Percentiles rank a stretch among this genome's conserved stretches.
Evolutionary conservation across 2,329 filamentous ascomycete genomes (phyloP).

Genomic region (Cercospora sesami): DNA sequence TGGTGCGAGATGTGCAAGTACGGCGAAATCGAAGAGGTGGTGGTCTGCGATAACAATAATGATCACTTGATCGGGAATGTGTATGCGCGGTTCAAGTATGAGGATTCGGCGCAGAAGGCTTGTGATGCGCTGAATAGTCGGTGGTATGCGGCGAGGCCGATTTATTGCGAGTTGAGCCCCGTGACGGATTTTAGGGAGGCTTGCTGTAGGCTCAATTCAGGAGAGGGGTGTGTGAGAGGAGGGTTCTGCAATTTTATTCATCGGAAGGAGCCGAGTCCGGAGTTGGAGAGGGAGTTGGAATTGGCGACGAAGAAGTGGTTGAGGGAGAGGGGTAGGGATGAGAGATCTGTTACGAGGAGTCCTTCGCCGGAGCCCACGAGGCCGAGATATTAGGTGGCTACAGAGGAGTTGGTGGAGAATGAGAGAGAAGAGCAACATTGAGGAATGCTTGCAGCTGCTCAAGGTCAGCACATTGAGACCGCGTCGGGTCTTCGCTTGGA

Average conservation of each 20-base stretch:
- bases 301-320: constrained; percentile 96
- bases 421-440: neutral
- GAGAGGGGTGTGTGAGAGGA: constrained; percentile 91
- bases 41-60: constrained; percentile 99
- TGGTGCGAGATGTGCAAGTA: constrained; percentile 99
- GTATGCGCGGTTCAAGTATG: constrained; percentile 99
- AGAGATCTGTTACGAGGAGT: constrained; percentile 76
- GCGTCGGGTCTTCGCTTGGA: neutral
- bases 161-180: constrained; percentile 96
- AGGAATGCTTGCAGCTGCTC: neutral
- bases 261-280: constrained; percentile 86
- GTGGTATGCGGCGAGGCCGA: constrained; percentile 95
- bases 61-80: constrained; percentile 99
- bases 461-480: neutral
- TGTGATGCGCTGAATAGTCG: constrained; percentile 91
- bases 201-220: constrained; percentile 89
- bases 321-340: constrained; percentile 77
- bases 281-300: constrained; percentile 84
- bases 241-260: constrained; percentile 99
- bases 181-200: constrained; percentile 98
- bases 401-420: neutral
- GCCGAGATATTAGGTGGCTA: constrained; percentile 52
- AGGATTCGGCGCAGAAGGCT: constrained; percentile 89
- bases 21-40: constrained; percentile 93
- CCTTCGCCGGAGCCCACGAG: constrained; percentile 82